These are phyloP conservation scores for Rhynchospora breviuscula DNA, from an alignment of 176 grass and related monocot genomes.

Conservation along the genomic window DNA sequence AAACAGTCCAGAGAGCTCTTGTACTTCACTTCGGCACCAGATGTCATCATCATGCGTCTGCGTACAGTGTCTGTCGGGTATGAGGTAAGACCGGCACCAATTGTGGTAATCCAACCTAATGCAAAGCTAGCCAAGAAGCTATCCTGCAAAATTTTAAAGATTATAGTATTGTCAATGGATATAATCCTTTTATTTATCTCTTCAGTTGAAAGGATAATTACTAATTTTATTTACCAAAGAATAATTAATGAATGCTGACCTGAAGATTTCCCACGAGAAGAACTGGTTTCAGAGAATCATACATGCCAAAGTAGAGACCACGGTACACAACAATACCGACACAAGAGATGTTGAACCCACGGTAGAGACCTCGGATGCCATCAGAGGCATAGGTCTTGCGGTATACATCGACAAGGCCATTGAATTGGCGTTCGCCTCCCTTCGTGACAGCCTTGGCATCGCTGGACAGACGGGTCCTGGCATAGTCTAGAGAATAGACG, in stretches of 20 bases:
- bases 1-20: slow-evolving; percentile 84
- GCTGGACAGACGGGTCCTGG: slow-evolving; percentile 78
- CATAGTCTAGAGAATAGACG: slow-evolving; percentile 89
- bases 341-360: slow-evolving; percentile 91
- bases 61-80: slow-evolving; percentile 90
- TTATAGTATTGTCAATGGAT: neutral
- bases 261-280: slow-evolving; percentile 68
- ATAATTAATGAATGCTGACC: slow-evolving; percentile 23
- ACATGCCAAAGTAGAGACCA: slow-evolving; percentile 90
- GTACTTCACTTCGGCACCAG: slow-evolving; percentile 91
- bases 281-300: slow-evolving; percentile 87
- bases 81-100: slow-evolving; percentile 77
- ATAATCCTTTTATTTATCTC: neutral
- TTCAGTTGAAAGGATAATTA: no score
- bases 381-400: slow-evolving; percentile 72
- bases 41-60: slow-evolving; percentile 99
- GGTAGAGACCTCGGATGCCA: slow-evolving; percentile 87
- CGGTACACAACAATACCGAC: slow-evolving; percentile 97
- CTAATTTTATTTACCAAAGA: neutral
- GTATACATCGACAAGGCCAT: slow-evolving; percentile 89
- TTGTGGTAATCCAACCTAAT: slow-evolving; percentile 85
- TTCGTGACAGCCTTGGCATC: slow-evolving; percentile 75
- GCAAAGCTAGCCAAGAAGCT: slow-evolving; percentile 90
- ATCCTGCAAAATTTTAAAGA: slow-evolving; percentile 42
- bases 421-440: slow-evolving; percentile 90